A percentile compares a stretch with the other conserved stretches of the same genome.
These are phyloP conservation scores for Clavispora carvajalis DNA, from an alignment of 805 yeast species.

Conservation along the genomic window DNA sequence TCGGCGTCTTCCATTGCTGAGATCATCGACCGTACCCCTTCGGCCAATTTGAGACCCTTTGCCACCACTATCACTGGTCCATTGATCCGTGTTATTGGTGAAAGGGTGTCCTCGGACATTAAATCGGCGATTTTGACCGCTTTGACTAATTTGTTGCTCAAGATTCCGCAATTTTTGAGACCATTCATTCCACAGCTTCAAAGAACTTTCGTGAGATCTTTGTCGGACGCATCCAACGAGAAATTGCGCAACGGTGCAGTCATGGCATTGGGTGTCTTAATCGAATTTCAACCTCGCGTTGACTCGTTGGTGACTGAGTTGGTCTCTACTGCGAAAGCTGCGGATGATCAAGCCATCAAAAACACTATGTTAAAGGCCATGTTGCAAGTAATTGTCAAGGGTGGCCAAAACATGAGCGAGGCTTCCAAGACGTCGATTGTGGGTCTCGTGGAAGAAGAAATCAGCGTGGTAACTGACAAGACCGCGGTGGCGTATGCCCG, in stretches of 20 bases:
- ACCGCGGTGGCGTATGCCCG: conserved; percentile 72
- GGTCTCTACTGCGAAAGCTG: conserved; percentile 64
- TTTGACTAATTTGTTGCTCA: conserved; percentile 66
- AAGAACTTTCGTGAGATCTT: conserved; percentile 90
- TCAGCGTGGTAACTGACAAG: conserved; percentile 47
- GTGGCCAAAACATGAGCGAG: conserved; percentile 75
- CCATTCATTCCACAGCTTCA: conserved; percentile 98
- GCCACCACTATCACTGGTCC: conserved; percentile 97
- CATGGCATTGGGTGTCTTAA: conserved; percentile 79
- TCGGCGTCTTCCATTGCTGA: conserved; percentile 89
- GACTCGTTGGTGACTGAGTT: conserved; percentile 88
- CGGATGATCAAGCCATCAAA: conserved; percentile 67
- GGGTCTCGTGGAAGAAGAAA: conserved; percentile 69
- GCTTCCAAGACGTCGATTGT: conserved; percentile 63
- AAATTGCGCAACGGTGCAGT: conserved; percentile 80
- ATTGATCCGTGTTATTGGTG: conserved; percentile 95
- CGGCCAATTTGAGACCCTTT: conserved; percentile 74
- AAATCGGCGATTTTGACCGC: conserved; percentile 92
- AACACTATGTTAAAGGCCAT: conserved; percentile 83
- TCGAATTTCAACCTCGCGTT: conserved; percentile 86
- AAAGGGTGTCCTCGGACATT: conserved; percentile 83
- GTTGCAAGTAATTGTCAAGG: conserved; percentile 72
- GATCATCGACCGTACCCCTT: conserved; percentile 78
- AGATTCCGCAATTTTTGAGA: conserved; percentile 85
- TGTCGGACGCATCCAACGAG: conserved; percentile 73